Base-by-base conservation (phyloP, 2,329 filamentous ascomycete species). In the Fusarium pseudocircinatum region DNA sequence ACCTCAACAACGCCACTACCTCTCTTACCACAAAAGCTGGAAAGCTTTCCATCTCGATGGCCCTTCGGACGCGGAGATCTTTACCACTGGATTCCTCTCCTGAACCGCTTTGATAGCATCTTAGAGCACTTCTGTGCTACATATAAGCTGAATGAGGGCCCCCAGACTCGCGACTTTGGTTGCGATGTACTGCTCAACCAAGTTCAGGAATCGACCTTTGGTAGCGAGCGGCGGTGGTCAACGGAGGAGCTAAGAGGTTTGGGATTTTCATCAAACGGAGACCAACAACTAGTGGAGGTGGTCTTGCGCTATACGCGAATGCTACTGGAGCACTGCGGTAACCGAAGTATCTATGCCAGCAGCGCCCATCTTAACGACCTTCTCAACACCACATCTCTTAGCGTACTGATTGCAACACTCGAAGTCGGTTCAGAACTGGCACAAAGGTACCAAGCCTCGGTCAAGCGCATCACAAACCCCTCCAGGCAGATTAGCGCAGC, bases 81-180 rank as follows among this genome's bases (percentile, higher is more conserved):
- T 36, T 98, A 98, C 81, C 96, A 99, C 86, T 99, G 97, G 97
- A 98, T 99, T 75, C 92, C 94, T 34, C 88, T 97, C 30, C 85
- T 99, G 68, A 97, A 99, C 82, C 92, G 95, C 65, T 98, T 99
- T 82, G 96, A 99, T 83, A 90, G 89, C 78, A 91, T 98, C 73
- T 85, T 99, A 44, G 94, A 97, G 77, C 86, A 90, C 43, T 95
- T 97, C 81, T 94, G 92, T 82, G 87, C 89, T 63, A 91, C 90
- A 73, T 99, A 99, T 84, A 90, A 90, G 70, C 86, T 99, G 63
- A 90, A 90, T 69, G 88, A 92, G 66, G 94, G 94, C 2, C 94
- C 95, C 4, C 97, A 99, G 83, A 89, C 87, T 52, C 89, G 91
- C 75, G 90, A 94, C 34, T 97, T 98, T 78, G 87, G 87, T 69